Base-by-base conservation (phyloP, 176 grass and related monocot genomes). In the Carex pumila region DNA sequence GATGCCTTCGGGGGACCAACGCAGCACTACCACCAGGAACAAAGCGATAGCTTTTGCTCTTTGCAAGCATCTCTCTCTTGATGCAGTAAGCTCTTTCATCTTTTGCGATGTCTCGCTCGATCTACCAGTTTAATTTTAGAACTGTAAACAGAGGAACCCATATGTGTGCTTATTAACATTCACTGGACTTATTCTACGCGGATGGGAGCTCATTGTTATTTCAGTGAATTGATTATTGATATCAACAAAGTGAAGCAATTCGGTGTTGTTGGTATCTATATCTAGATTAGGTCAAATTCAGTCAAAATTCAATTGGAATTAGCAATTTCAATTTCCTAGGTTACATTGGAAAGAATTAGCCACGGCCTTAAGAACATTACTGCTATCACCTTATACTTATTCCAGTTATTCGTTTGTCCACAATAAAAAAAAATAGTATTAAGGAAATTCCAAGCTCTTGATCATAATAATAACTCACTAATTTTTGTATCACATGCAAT, bases 41-140 rank as follows among this genome's bases (percentile, higher is more conserved):
- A 84, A 84, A 83, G 85, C 86, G 70, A 91, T 94, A 61, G 86
- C 79, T 56, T 82, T 81, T 69, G 92, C 90, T 61, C 90, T 97
- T 67, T 91, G 86, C 90, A 94, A 88, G 66, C 86, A 87, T 74
- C 79, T 91, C n/a, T 79, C 83, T 55, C 19, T 88, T 78, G 90
- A 97, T 89, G 65, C 90, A 3, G 92, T 97, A 59, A 84, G 70
- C 56, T 17, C 17, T 50, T n/a, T 1, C 81, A 19, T 15, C 81
- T n/a, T 80, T 31, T 14, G 81, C 45, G 6, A 30, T 50, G 1
- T 15, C 29, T 22, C 83, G 61, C 36, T 88, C 59, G 73, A 80
- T 84, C 41, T 0, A n/a, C 76, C 17, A 77, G 53, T 47, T 84
- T 43, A 52, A 82, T 36, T 70, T 41, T 80, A 41, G 15, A 8